Base-by-base conservation (phyloP, 1,284 basidiomycete species). In the Ceratobasidium sp. region DNA sequence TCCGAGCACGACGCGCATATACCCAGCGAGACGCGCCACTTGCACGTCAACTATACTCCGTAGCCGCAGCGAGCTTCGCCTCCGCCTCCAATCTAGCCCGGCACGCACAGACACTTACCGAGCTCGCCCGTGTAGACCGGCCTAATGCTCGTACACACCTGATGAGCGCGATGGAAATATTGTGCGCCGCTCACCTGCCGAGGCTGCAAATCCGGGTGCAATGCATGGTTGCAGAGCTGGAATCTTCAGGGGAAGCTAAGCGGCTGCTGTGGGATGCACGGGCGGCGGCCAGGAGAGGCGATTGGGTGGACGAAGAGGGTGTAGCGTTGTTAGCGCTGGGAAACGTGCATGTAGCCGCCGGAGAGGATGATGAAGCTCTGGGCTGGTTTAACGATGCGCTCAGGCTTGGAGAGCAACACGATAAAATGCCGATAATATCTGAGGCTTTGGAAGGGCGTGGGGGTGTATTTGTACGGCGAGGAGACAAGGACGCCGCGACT, bases 341-440 rank as follows among this genome's bases (percentile, higher is more conserved):
- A 15, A 37, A 73, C n/a, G 68, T 73, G 33, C 68, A 73, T 61
- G 68, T 73, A 4, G 68, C 68, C 31, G 68, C 68, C 33, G 68
- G 56, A 54, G 68, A 73, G 31, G 68, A 73, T 42, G 68, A 73
- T 23, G 68, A 73, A 20, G 68, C 68, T 31, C 11, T 60, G 11
- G 68, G 68, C 2, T 73, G 68, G 68, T 73, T 61, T 42, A 51
- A 35, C 26, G 68, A 73, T 13, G 68, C 68, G 10, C 28, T 73
- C 17, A 73, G 20, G 23, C 68, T 73, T 20, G 68, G 68, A 15
- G 68, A 73, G 28, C 42, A 31, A 28, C 56, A 73, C 10, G 68
- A 73, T n/a, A 73, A 73, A 54, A 45, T 56, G 54, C 37, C 68
- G 15, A 73, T 73, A 28, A 61, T 35, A 1, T 37, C 68, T 20